Conservation (phyloP, 2,329 filamentous ascomycete species). For the Trichoderma gracile region DNA sequence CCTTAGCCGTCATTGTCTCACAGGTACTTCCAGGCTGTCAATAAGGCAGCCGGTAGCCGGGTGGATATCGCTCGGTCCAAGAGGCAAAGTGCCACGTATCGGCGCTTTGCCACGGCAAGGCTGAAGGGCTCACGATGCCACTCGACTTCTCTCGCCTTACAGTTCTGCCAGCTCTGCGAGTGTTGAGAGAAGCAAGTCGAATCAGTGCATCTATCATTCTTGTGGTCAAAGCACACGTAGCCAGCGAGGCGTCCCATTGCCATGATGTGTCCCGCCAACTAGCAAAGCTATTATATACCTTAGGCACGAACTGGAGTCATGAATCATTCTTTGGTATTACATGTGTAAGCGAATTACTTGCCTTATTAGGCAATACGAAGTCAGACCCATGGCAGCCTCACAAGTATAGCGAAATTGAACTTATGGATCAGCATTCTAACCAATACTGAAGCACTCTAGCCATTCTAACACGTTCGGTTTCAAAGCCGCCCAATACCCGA, state of each 20-base stretch:
- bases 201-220: too few species aligned
- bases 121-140: not conserved
- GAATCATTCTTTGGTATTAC: not conserved
- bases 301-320: not conserved
- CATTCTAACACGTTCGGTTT: not conserved
- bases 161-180: too few species aligned
- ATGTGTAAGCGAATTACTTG: not conserved
- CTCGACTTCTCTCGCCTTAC: too few species aligned
- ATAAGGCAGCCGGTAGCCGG: not conserved
- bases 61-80: not conserved
- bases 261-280: too few species aligned
- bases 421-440: not conserved
- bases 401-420: not conserved
- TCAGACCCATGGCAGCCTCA: not conserved
- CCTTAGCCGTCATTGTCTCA: too few species aligned
- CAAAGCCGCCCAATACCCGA: not conserved
- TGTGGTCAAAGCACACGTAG: too few species aligned
- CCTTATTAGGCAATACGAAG: not conserved
- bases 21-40: too few species aligned
- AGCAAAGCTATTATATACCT: too few species aligned
- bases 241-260: too few species aligned
- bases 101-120: conserved; percentile 1
- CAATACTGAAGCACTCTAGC: not conserved
- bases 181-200: too few species aligned
- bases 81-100: not conserved